phyloP scores from a whole-genome alignment of 176 grass and related monocot genomes.

The Carex scoparia region DNA sequence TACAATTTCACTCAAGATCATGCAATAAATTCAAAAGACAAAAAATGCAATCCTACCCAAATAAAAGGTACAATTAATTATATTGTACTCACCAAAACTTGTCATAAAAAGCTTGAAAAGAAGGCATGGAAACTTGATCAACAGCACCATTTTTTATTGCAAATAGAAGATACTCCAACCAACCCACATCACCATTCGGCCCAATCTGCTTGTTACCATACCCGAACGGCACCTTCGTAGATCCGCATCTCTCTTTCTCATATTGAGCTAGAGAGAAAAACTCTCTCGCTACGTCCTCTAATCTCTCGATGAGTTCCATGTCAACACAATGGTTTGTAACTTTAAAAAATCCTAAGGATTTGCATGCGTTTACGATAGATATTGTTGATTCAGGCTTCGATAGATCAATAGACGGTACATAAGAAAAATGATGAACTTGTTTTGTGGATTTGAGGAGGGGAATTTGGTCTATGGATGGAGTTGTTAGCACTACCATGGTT shows the following conservation, averaged over 20 bases:
- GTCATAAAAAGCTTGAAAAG: neutral
- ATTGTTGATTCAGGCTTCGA: slow-evolving; percentile 4
- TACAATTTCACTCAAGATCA: neutral
- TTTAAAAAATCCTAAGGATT: slow-evolving; percentile 59
- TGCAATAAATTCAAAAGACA: neutral
- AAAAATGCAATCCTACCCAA: neutral
- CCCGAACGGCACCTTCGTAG: slow-evolving; percentile 37
- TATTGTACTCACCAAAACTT: neutral
- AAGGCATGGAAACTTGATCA: neutral
- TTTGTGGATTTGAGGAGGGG: slow-evolving; percentile 34
- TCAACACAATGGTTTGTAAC: slow-evolving; percentile 45
- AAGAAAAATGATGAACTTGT: neutral
- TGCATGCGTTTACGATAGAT: slow-evolving; percentile 47
- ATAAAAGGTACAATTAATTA: neutral
- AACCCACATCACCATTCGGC: slow-evolving; percentile 64
- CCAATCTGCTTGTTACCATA: slow-evolving; percentile 71
- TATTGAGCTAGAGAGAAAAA: slow-evolving; percentile 56
- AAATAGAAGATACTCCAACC: slow-evolving; percentile 90
- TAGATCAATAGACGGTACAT: slow-evolving; percentile 48
- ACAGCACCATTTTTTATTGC: slow-evolving; percentile 26
- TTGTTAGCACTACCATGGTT: slow-evolving; percentile 58
- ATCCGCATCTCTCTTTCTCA: slow-evolving; percentile 48
- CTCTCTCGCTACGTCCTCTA: slow-evolving; percentile 46
- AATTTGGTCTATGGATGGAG: slow-evolving; percentile 48
- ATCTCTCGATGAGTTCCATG: slow-evolving; percentile 9